A percentile compares a stretch with the other conserved stretches of the same genome.
Conservation (phyloP, 495 filamentous ascomycete species). For the Pseudotulostoma volvatum region DNA sequence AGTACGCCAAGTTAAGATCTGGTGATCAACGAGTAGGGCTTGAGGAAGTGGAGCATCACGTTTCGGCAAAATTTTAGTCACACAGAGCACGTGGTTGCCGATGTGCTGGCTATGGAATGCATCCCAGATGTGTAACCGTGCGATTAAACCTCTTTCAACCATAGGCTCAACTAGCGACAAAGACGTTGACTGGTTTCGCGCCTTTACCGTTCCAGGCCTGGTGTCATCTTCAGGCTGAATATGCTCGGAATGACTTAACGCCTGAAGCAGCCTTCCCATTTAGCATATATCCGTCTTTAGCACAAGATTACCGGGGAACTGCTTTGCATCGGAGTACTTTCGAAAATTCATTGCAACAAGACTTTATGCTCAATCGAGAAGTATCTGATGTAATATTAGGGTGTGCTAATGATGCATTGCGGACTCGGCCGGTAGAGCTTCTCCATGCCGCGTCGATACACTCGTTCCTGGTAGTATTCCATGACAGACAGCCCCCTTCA, state of each 20-base stretch:
- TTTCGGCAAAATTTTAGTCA: conserved; percentile 4
- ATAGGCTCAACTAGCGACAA: conserved; percentile 23
- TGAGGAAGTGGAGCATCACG: conserved; percentile 16
- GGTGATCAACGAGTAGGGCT: conserved; percentile 22
- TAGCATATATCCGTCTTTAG: conserved; percentile 7
- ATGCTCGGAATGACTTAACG: conserved; percentile 12
- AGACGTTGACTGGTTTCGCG: conserved; percentile 21
- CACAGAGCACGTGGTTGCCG: neutral
- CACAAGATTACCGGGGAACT: conserved; percentile 25
- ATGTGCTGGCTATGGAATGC: neutral
- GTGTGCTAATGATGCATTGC: conserved; percentile 13
- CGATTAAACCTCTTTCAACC: no score
- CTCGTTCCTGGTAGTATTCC: conserved; percentile 20
- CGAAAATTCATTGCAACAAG: conserved; percentile 12
- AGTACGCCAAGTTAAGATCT: conserved; percentile 15
- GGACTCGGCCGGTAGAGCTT: conserved; percentile 23
- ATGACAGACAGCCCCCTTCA: conserved; percentile 30
- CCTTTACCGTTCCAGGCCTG: conserved; percentile 29
- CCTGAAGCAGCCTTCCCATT: conserved; percentile 8
- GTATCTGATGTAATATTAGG: conserved; percentile 15
- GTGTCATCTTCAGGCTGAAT: conserved; percentile 16
- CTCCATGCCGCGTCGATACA: conserved; percentile 22
- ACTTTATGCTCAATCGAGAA: conserved; percentile 15
- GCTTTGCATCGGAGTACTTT: conserved; percentile 17
- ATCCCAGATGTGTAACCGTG: neutral